Evolutionary conservation across 1,284 basidiomycete species (phyloP).

Genomic region (Cutaneotrichosporon cavernicola): DNA sequence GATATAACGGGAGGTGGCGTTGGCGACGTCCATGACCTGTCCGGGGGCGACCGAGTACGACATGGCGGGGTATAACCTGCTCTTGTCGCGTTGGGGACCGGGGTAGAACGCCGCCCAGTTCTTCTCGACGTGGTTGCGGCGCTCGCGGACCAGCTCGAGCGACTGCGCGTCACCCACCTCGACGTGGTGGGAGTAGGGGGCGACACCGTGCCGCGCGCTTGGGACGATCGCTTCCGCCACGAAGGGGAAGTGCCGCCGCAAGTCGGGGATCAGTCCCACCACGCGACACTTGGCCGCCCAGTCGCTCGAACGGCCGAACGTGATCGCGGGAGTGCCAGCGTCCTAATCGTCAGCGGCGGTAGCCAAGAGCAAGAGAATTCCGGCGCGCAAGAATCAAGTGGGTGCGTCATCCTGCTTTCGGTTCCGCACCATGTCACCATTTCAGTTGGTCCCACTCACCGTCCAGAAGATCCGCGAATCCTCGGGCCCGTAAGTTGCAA

Average conservation of each 20-base stretch:
- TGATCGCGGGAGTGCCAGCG: background rate
- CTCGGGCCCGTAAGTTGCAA: background rate
- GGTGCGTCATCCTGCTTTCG: too few relatives aligned
- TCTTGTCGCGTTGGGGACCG: background rate
- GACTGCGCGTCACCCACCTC: background rate
- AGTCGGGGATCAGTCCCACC: background rate
- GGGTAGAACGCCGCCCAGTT: conserved; percentile 6
- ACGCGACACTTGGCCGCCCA: background rate
- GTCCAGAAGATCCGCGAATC: background rate
- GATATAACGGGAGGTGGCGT: background rate
- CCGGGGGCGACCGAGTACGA: background rate
- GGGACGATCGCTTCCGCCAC: background rate
- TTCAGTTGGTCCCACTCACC: background rate
- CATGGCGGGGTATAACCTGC: background rate
- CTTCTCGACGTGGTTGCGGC: background rate
- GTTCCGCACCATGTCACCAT: background rate
- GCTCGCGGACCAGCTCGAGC: background rate
- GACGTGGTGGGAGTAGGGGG: background rate
- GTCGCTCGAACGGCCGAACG: background rate
- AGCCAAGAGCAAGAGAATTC: background rate
- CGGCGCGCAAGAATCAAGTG: too few relatives aligned
- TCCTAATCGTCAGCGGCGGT: background rate
- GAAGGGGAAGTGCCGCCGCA: background rate
- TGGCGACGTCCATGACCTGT: background rate
- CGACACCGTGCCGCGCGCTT: background rate